Evolutionary conservation across 164 flowering plant species (phyloP).

Genomic region (Aristolochia contorta): DNA sequence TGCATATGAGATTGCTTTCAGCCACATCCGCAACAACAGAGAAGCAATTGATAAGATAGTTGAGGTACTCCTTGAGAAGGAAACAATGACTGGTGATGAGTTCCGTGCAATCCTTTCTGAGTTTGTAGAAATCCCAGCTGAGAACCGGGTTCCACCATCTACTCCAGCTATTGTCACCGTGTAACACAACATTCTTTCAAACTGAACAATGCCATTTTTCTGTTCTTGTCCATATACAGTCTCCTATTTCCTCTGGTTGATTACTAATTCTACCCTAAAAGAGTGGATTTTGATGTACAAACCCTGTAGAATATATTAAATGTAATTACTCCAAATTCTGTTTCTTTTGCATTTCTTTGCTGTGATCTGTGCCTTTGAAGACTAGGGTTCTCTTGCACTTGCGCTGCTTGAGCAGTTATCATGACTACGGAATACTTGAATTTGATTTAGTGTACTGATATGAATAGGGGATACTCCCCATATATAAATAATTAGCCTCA

Average conservation of each 20-base stretch:
- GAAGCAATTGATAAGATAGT: constrained; percentile 90
- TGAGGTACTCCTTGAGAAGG: constrained; percentile 75
- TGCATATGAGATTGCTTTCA: constrained; percentile 69
- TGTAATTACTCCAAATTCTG: constrained; percentile 1
- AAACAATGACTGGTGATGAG: constrained; percentile 74
- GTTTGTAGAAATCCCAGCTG: constrained; percentile 73
- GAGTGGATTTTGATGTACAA: background rate
- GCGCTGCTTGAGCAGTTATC: no score
- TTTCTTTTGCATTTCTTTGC: background rate
- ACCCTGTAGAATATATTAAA: background rate
- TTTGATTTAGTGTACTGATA: no score
- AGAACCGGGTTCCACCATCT: constrained; percentile 62
- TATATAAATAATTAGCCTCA: no score
- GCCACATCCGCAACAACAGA: constrained; percentile 61
- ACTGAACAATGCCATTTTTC: background rate
- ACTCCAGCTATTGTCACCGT: constrained; percentile 48
- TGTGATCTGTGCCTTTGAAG: no score
- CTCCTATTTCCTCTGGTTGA: no score
- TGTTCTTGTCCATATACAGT: background rate
- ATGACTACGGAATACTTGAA: no score
- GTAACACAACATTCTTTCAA: constrained; percentile 11
- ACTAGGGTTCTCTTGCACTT: no score
- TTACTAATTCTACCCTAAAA: background rate
- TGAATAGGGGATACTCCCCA: no score
- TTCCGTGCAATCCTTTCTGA: constrained; percentile 76